Percentiles rank a stretch among this genome's conserved stretches.
These are phyloP conservation scores for Phytophthora pluvialis DNA, from an alignment of 352 stramenopile species.

Conservation along the genomic window DNA sequence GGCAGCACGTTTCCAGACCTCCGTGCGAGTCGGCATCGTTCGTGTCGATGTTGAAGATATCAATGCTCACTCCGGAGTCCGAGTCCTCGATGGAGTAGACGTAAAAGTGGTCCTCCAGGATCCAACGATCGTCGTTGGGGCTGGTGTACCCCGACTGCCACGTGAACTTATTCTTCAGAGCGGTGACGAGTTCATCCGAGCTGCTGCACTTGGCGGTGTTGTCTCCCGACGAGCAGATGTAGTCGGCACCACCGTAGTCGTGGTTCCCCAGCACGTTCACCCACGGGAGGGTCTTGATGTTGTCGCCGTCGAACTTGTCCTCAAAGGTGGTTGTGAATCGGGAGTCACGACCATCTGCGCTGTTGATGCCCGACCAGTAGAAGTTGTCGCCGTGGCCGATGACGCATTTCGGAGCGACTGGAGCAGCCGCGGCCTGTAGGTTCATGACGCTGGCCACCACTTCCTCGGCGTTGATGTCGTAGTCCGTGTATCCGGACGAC, in stretches of 20 bases:
- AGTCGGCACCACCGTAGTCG: conserved; percentile 68
- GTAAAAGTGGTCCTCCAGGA: conserved; percentile 64
- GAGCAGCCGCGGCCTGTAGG: conserved; percentile 41
- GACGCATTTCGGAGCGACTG: conserved; percentile 58
- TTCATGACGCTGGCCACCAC: conserved; percentile 67
- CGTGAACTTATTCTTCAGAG: conserved; percentile 50
- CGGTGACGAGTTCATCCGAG: conserved; percentile 31
- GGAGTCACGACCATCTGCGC: conserved; percentile 46
- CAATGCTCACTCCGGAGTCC: conserved; percentile 49
- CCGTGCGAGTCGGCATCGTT: conserved; percentile 62
- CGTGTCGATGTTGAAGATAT: conserved; percentile 69
- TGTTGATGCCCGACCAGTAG: conserved; percentile 69
- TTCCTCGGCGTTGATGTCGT: conserved; percentile 69
- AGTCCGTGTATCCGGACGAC: conserved; percentile 57
- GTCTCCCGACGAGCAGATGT: conserved; percentile 51
- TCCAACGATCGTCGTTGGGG: conserved; percentile 60
- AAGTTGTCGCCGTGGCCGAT: conserved; percentile 76
- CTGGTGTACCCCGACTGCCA: conserved; percentile 56
- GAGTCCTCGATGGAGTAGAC: conserved; percentile 52
- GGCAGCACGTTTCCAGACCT: conserved; percentile 54
- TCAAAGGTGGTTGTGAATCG: conserved; percentile 69
- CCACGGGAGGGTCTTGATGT: conserved; percentile 61
- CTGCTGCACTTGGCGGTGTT: conserved; percentile 39
- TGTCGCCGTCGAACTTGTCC: conserved; percentile 55
- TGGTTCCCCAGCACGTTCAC: conserved; percentile 76